Percentiles rank a stretch among this genome's conserved stretches.
These are phyloP conservation scores for Rosa persica DNA, from an alignment of 306 rosid genomes.

Conservation along the genomic window DNA sequence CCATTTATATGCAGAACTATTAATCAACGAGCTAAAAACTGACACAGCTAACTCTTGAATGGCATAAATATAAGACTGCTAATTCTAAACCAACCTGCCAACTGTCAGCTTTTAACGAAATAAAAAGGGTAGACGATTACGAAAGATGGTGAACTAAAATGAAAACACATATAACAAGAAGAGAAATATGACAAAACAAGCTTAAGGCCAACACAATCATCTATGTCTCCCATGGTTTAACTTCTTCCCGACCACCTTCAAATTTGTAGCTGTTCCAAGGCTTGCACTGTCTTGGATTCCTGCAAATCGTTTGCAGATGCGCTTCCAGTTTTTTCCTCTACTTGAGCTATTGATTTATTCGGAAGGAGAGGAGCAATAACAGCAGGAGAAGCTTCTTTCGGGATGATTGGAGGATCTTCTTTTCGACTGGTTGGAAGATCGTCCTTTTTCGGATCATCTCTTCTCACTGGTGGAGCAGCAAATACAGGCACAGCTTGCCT, in stretches of 20 bases:
- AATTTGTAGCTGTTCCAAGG: constrained; percentile 67
- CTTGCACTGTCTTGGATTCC: constrained; percentile 47
- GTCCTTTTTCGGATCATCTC: constrained; percentile 48
- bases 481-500: constrained; percentile 75
- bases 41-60: constrained; percentile 41
- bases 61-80: constrained; percentile 48
- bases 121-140: constrained; percentile 37
- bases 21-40: constrained; percentile 24
- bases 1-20: constrained; percentile 4
- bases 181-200: constrained; percentile 42
- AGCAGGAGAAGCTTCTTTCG: constrained; percentile 43
- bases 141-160: constrained; percentile 30
- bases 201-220: constrained; percentile 49
- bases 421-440: constrained; percentile 32
- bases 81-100: constrained; percentile 63
- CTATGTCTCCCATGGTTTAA: constrained; percentile 40
- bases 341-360: constrained; percentile 38
- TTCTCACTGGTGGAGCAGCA: constrained; percentile 68
- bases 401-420: constrained; percentile 41
- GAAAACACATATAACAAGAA: constrained; percentile 47
- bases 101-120: constrained; percentile 57
- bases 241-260: constrained; percentile 43
- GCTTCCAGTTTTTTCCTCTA: constrained; percentile 36
- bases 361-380: constrained; percentile 22
- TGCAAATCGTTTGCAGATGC: constrained; percentile 33